Percentiles rank a stretch among this genome's conserved stretches.
Evolutionary conservation across 1,284 basidiomycete species (phyloP).

Genomic region (Kwoniella shivajii): DNA sequence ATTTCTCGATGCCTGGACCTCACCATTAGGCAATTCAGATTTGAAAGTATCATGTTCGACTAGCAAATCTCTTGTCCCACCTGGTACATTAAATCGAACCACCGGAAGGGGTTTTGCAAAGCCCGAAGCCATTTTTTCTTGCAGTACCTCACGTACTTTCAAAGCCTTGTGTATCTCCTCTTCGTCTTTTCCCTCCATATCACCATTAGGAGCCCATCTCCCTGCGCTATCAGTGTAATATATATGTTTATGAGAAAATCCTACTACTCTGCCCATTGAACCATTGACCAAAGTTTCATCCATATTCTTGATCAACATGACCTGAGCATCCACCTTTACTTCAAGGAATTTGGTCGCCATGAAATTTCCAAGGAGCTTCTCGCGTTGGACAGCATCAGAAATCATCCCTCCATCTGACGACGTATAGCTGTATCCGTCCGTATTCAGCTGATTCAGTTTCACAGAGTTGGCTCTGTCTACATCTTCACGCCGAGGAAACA

Average conservation of each 20-base stretch:
- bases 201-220: constrained; percentile 31
- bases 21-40: constrained; percentile 77
- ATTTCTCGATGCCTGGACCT: constrained; percentile 70
- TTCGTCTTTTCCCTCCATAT: constrained; percentile 22
- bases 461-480: constrained; percentile 71
- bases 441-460: constrained; percentile 60
- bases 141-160: constrained; percentile 45
- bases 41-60: constrained; percentile 80
- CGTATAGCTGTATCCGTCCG: constrained; percentile 58
- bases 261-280: constrained; percentile 72
- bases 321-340: constrained; percentile 67
- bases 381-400: constrained; percentile 59
- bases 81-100: constrained; percentile 71
- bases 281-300: constrained; percentile 81
- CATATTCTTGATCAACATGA: constrained; percentile 74
- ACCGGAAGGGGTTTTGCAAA: constrained; percentile 62
- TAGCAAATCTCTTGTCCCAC: constrained; percentile 60
- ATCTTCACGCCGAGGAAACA: constrained; percentile 85
- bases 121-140: constrained; percentile 39
- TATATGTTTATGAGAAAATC: constrained; percentile 58
- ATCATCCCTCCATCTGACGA: constrained; percentile 64
- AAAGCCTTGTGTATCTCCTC: constrained; percentile 51
- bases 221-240: constrained; percentile 35
- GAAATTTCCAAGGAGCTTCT: constrained; percentile 70
- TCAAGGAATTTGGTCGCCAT: constrained; percentile 65